phyloP scores from a whole-genome alignment of 2,329 filamentous ascomycete species.

The Fusarium penzigii region DNA sequence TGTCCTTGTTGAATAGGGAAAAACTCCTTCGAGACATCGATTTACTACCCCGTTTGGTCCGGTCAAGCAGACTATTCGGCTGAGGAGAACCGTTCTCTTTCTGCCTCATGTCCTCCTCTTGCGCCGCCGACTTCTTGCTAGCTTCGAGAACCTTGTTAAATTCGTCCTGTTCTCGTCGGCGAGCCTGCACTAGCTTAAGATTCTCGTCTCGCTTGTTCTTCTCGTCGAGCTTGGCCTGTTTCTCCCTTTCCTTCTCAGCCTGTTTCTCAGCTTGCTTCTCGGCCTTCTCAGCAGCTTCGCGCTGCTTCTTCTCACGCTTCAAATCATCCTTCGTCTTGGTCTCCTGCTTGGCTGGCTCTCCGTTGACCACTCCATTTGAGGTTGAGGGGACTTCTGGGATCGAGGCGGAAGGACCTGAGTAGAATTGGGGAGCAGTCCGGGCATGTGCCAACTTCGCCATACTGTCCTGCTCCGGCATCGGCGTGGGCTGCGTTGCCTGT shows the following conservation, averaged over 20 bases:
- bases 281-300: conserved; percentile 56
- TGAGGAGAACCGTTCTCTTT: conserved; percentile 43
- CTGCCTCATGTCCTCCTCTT: conserved; percentile 47
- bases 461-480: conserved; percentile 50
- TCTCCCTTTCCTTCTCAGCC: conserved; percentile 37
- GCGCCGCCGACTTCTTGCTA: conserved; percentile 63
- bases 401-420: conserved; percentile 16
- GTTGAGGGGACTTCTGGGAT: conserved; percentile 16
- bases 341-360: conserved; percentile 29
- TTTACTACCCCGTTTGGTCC: conserved; percentile 72
- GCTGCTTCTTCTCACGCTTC: conserved; percentile 70
- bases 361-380: conserved; percentile 23
- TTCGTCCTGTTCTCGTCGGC: conserved; percentile 61
- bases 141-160: conserved; percentile 64
- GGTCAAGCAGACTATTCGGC: conserved; percentile 55
- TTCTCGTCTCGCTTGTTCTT: conserved; percentile 52
- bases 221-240: conserved; percentile 46
- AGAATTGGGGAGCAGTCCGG: conserved; percentile 57
- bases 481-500: conserved; percentile 51
- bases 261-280: conserved; percentile 49
- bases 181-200: conserved; percentile 51
- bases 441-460: conserved; percentile 66
- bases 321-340: conserved; percentile 60
- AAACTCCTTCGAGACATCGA: conserved; percentile 78
- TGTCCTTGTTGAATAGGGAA: conserved; percentile 61